Evolutionary conservation across 768 basidiomycete species (phyloP).

Genomic region (Butyriboletus loyo): DNA sequence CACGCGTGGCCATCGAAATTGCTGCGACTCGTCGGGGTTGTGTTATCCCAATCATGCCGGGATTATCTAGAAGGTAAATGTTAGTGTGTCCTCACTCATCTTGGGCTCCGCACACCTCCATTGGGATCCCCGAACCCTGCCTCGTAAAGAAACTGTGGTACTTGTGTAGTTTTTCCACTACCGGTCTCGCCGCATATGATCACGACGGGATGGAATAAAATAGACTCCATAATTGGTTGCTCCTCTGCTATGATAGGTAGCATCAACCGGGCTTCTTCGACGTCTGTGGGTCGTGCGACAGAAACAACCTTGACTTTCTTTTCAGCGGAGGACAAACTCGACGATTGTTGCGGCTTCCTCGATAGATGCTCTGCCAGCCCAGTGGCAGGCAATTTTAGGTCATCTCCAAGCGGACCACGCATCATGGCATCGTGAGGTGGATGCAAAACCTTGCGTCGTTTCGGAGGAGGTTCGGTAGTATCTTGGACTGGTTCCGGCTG

Average conservation of each 20-base stretch:
- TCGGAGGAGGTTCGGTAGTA: constrained; percentile 23
- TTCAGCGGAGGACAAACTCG: constrained; percentile 8
- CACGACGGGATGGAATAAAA: constrained; percentile 82
- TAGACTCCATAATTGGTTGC: constrained; percentile 89
- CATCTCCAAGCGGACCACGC: constrained; percentile 80
- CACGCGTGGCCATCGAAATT: constrained; percentile 91
- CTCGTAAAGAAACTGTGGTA: constrained; percentile 98
- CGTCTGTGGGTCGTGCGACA: constrained; percentile 63
- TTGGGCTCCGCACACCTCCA: constrained; percentile 55
- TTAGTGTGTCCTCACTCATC: neutral
- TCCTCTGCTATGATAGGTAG: constrained; percentile 93
- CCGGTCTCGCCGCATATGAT: constrained; percentile 85
- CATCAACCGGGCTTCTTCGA: constrained; percentile 72
- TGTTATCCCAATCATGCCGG: constrained; percentile 97
- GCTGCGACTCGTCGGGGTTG: constrained; percentile 98
- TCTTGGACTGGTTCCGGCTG: constrained; percentile 9
- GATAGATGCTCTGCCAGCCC: constrained; percentile 52
- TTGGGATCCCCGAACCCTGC: constrained; percentile 85
- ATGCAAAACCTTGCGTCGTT: constrained; percentile 47
- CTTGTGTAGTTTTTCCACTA: constrained; percentile 97
- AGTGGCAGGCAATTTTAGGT: constrained; percentile 62
- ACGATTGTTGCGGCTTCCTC: neutral
- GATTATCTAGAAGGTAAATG: constrained; percentile 64
- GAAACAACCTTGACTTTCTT: constrained; percentile 43
- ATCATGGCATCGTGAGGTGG: constrained; percentile 38